These are phyloP conservation scores for Geotrichum bryndzae DNA, from an alignment of 1,139 yeast genomes.

Conservation along the genomic window DNA sequence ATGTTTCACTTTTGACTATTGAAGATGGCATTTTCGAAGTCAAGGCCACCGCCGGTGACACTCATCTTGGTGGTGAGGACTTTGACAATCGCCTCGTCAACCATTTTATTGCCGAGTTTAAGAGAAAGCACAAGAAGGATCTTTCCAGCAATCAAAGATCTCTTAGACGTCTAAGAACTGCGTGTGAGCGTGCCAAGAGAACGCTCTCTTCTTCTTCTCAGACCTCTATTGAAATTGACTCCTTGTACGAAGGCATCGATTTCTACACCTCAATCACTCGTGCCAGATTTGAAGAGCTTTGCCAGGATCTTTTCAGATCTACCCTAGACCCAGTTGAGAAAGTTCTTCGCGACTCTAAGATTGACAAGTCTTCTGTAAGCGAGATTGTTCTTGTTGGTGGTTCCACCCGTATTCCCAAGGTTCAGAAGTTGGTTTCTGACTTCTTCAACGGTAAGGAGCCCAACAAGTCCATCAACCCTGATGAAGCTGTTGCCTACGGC, in stretches of 20 bases:
- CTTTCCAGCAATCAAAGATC: conserved; percentile 91
- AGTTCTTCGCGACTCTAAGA: conserved; percentile 93
- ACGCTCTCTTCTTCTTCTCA: conserved; percentile 95
- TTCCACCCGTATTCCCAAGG: conserved; percentile 99
- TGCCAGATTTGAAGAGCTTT: conserved; percentile 98
- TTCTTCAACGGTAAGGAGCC: conserved; percentile 87
- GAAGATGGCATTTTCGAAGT: conserved; percentile 99
- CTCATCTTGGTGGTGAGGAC: conserved; percentile 99
- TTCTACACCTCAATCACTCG: conserved; percentile 95
- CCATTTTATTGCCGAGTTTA: conserved; percentile 83
- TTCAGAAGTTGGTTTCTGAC: conserved; percentile 94
- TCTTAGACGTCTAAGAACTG: conserved; percentile 96
- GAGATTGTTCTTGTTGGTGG: conserved; percentile 99
- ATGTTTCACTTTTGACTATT: conserved; percentile 92
- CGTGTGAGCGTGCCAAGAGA: conserved; percentile 99
- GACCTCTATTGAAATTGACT: conserved; percentile 95
- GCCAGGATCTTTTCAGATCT: conserved; percentile 91
- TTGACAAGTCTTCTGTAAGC: conserved; percentile 80
- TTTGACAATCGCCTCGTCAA: conserved; percentile 94
- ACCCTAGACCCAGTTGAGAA: conserved; percentile 97
- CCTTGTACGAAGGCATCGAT: conserved; percentile 93
- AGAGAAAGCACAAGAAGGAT: conserved; percentile 93
- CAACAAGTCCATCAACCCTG: conserved; percentile 17
- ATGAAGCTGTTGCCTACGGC: conserved; percentile 88
- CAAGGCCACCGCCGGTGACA: conserved; percentile 99